Evolutionary conservation across 768 basidiomycete genomes (phyloP), one percentile per base, ranked within the genome.

Genomic region (Boletus sp.): DNA sequence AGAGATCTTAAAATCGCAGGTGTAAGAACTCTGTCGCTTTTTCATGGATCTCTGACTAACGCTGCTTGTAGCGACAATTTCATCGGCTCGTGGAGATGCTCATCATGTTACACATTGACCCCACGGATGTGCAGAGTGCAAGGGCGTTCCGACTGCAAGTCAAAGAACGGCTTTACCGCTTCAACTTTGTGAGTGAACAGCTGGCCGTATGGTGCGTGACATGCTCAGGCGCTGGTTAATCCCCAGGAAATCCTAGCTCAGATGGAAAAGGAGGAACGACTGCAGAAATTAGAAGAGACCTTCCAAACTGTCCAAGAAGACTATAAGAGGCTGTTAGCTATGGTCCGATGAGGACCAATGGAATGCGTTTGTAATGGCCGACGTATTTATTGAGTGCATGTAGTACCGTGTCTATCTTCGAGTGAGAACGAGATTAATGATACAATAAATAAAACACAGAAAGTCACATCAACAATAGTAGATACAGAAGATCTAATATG

Each of bases 91-190:
- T 91, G 39, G 97, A 99, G 74, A 97, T 97, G 92, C 77, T 97
- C 28, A 83, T 92, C 50, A 78, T 95, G 59, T 69, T 84, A 52
- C 82, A 84, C 35, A 74, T 96, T 58, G 84, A 94, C 62, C 77
- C 82, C 5, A 65, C 73, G 3, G 87, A 95, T 65, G 60, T 74
- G 51, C 76, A 75, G 28, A 76, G 78, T 28, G 71, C 78, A 63
- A 83, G 78, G 51, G 85, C 88, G 10, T 97, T 89, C 71, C 79
- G 96, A 51, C 71, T 99, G 33, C 90, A 94, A 71, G 94, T 96
- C 67, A 99, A 99, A 74, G 94, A 97, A 71, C 83, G 97, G 37
- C 73, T 99, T 44, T 98, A 91, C 67, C 82, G 94, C 20, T 98
- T 98, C 75, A 99, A 98, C 75, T 97, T 87, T 70, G 94, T 94